A percentile compares a stretch with the other conserved stretches of the same genome.
Evolutionary conservation across 2,329 filamentous ascomycete genomes (phyloP).

Genomic region (Triangularia verruculosa): DNA sequence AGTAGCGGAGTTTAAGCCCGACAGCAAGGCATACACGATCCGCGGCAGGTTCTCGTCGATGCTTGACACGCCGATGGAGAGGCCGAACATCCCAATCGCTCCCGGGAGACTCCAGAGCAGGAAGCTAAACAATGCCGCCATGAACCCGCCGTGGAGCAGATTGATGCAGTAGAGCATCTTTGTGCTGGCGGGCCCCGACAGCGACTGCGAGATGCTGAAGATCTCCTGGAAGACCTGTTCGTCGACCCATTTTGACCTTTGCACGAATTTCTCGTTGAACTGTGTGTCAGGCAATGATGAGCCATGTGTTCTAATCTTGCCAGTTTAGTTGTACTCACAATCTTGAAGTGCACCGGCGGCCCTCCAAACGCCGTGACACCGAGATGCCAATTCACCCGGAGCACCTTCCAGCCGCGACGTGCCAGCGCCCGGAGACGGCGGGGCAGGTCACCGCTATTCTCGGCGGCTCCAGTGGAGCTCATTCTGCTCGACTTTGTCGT

Average conservation of each 20-base stretch:
- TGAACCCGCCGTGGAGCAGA: constrained; percentile 58
- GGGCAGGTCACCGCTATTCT: background rate
- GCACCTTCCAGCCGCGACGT: constrained; percentile 20
- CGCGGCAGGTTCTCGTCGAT: constrained; percentile 58
- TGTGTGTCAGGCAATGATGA: constrained; percentile 20
- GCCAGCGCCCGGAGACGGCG: background rate
- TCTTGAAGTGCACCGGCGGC: constrained; percentile 68
- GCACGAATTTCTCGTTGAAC: constrained; percentile 61
- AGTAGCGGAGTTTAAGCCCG: constrained; percentile 67
- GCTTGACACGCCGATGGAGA: constrained; percentile 62
- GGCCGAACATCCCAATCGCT: constrained; percentile 65
- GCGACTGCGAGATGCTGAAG: constrained; percentile 67
- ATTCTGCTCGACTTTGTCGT: constrained; percentile 2
- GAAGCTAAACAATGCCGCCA: constrained; percentile 57
- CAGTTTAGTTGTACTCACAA: constrained; percentile 38
- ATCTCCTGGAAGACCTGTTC: constrained; percentile 70
- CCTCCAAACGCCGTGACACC: constrained; percentile 66
- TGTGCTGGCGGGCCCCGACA: constrained; percentile 66
- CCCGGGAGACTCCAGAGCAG: constrained; percentile 68
- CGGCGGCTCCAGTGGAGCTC: background rate
- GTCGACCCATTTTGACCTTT: constrained; percentile 62
- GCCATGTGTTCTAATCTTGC: background rate
- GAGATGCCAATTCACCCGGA: constrained; percentile 51
- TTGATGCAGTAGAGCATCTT: constrained; percentile 71
- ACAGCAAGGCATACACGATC: constrained; percentile 66